Base-by-base conservation (phyloP, 257 asterid species). In the Solanum gracilifrons region DNA sequence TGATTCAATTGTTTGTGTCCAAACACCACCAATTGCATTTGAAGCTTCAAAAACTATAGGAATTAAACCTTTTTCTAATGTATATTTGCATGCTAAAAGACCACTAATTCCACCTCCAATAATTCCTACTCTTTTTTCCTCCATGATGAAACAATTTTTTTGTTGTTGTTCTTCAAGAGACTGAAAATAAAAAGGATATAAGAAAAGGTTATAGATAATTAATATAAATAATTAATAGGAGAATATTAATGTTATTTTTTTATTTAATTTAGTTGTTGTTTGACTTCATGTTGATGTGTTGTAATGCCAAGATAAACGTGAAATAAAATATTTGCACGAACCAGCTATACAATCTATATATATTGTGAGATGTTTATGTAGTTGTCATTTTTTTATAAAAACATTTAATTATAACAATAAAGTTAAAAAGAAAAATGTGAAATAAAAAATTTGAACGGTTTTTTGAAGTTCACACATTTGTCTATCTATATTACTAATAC, bases 31-130 rank as follows among this genome's bases (percentile, higher is more conserved):
- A 3, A 93, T 86, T 27, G 68, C n/a, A 1, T 79, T 68, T 23
- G 92, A 76, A 9, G 90, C 93, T 35, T 94, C 97, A 64, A 94
- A 94, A 0, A 94, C 93, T 1, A 89, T 35, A 3, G 96, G 97
- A 6, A 33, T 46, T 13, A 91, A 90, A 2, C 98, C 98, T 27
- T 86, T 90, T 9, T 91, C 87, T 27, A 88, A 51, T 48, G 92
- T 77, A 83, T 93, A 92, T 77, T 93, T 95, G 74, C 96, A 93
- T 82, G 96, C 98, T 0, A 95, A 93, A 85, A 95, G 94, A 15
- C 98, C 98, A 18, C 95, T 91, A 25, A 93, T 87, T 86, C 98
- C 98, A 20, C 93, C 98, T 48, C 98, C 98, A 16, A 95, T 46
- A 15, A 95, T 93, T 6, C 92, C 94, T 1, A 95, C 93, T 21